These are phyloP conservation scores for Dipodascus geniculatus DNA, from an alignment of 805 yeast species.

Conservation along the genomic window DNA sequence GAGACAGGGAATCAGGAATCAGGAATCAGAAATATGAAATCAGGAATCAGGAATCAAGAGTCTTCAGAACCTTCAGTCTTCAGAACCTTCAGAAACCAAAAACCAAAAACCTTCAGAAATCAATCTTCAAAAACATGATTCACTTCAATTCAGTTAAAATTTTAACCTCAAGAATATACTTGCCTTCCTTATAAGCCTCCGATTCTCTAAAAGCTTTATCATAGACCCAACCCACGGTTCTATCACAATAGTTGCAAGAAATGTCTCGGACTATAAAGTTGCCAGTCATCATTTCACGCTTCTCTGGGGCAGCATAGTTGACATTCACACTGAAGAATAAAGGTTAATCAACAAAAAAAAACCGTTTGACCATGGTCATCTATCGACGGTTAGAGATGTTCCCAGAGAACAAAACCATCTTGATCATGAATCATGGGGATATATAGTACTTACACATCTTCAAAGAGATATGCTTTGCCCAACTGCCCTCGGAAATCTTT, in stretches of 20 bases:
- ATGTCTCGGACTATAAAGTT: conserved; percentile 45
- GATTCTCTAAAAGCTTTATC: conserved; percentile 33
- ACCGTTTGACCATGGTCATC: neutral
- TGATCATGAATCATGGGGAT: too few species aligned
- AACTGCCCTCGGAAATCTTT: conserved; percentile 42
- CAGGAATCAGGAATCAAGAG: too few species aligned
- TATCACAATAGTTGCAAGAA: conserved; percentile 41
- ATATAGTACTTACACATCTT: conserved; percentile 28
- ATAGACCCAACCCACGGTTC: conserved; percentile 54
- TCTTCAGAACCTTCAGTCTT: too few species aligned
- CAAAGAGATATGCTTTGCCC: conserved; percentile 47
- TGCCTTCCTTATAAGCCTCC: conserved; percentile 51
- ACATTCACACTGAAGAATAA: conserved; percentile 29
- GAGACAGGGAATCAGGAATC: too few species aligned
- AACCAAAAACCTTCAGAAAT: neutral
- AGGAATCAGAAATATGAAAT: too few species aligned
- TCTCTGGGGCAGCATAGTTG: conserved; percentile 27
- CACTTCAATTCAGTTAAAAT: conserved; percentile 14
- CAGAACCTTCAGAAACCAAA: too few species aligned
- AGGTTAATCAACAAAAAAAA: neutral
- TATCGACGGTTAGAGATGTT: conserved; percentile 1
- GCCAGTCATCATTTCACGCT: conserved; percentile 49
- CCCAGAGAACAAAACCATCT: neutral
- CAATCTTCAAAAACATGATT: too few species aligned
- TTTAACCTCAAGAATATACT: conserved; percentile 40